phyloP scores from a whole-genome alignment of 768 basidiomycete species.

The Amanita inopinata region DNA sequence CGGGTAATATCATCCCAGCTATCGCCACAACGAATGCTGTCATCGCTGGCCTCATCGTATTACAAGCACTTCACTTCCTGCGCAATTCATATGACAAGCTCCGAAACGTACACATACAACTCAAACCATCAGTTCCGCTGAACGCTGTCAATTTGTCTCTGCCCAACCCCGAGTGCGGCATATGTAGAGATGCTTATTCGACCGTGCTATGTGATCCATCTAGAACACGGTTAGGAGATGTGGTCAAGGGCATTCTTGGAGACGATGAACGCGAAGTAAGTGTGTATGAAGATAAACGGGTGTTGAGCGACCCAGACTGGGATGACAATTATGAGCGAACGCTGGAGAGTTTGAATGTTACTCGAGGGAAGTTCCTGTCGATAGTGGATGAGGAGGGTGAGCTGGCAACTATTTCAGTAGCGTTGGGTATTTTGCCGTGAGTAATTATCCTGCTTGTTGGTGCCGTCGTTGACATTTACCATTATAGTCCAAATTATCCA shows the following conservation, averaged over 20 bases:
- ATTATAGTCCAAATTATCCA: constrained; percentile 45
- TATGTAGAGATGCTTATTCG: constrained; percentile 82
- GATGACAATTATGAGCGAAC: constrained; percentile 81
- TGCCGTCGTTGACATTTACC: constrained; percentile 1
- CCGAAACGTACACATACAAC: constrained; percentile 71
- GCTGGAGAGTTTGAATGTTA: constrained; percentile 71
- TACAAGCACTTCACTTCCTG: constrained; percentile 83
- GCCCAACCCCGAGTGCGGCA: constrained; percentile 72
- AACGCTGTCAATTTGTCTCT: constrained; percentile 52
- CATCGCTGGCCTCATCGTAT: constrained; percentile 87
- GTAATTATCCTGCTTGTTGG: constrained; percentile 24
- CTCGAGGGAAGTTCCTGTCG: constrained; percentile 77
- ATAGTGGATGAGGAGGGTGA: constrained; percentile 86
- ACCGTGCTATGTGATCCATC: constrained; percentile 65
- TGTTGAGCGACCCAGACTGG: constrained; percentile 90
- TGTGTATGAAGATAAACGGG: constrained; percentile 78
- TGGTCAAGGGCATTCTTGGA: constrained; percentile 61
- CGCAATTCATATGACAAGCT: constrained; percentile 49
- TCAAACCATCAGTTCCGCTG: constrained; percentile 72
- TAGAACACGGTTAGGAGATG: constrained; percentile 57
- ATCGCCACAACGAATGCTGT: constrained; percentile 99
- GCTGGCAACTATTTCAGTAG: constrained; percentile 61
- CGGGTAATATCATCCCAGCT: constrained; percentile 98
- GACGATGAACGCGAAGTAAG: constrained; percentile 55
- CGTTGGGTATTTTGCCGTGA: constrained; percentile 61